Base-by-base conservation (phyloP, 768 basidiomycete species). In the Mrakia gelida region DNA sequence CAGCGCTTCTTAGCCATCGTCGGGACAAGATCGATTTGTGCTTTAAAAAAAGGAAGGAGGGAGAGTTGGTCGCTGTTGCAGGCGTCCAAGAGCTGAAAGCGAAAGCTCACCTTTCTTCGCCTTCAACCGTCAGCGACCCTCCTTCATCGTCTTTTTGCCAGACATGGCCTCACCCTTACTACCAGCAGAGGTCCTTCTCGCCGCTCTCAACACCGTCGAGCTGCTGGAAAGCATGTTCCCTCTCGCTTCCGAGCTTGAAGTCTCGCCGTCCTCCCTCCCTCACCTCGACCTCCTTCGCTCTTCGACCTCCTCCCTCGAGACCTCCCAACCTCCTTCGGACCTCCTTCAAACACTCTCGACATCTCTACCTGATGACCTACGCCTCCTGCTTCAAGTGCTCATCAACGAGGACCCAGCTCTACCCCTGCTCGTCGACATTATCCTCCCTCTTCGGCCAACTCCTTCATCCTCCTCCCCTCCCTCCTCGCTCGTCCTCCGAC, bases 171-270 rank as follows among this genome's bases (percentile, higher is more conserved):
- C 34, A 34, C 34, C 38, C 1, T 5, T 41, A 15, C 13, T 70
- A 38, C 67, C 67, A 10, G 34, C 38, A 7, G 77, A 76, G 11
- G 71, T 80, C 10, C 54, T 80, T 10, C 75, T 80, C 32, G 56
- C 78, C 0, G 81, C 82, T 34, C 76, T 82, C 30, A 74, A 77
- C 3, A 81, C 80, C 3, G 73, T 83, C 63, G 79, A 81, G 43
- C 78, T 84, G 18, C 80, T 81, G n/a, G 59, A 80, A 59, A 81
- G 82, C 16, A 81, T 84, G 80, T 84, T 82, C 63, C 80, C 82
- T 2, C 78, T 81, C 16, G 71, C 79, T 5, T 77, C 79, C 32
- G 84, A 85, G 72, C 76, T 84, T 5, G 56, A 52, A 13, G 62
- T 83, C n/a, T 59, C 78, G 2, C 45, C 52, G 34, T 79, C 65